Percentiles rank a stretch among this genome's conserved stretches.
These are phyloP conservation scores for button mushroom (Agaricus bisporus) DNA, from an alignment of 768 basidiomycete species.

Conservation along the genomic window DNA sequence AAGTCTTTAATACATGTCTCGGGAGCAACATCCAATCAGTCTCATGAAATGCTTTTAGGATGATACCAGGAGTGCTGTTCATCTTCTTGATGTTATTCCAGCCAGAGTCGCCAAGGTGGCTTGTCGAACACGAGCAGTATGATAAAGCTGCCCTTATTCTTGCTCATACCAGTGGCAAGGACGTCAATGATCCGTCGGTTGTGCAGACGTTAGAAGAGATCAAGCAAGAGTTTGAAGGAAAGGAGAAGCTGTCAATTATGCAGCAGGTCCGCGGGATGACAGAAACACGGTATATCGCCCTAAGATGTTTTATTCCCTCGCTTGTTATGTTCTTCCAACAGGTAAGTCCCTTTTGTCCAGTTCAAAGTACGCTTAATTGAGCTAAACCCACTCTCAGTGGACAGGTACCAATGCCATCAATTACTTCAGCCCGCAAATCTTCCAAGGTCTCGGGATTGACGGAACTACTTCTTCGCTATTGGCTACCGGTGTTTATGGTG, in stretches of 20 bases:
- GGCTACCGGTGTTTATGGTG: conserved; percentile 41
- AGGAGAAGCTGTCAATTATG: background rate
- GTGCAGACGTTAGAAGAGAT: conserved; percentile 15
- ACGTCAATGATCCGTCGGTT: conserved; percentile 28
- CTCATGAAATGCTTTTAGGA: conserved; percentile 11
- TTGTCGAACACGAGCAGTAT: conserved; percentile 39
- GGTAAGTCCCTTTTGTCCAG: conserved; percentile 8
- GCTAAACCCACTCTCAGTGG: conserved; percentile 24
- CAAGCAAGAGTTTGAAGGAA: background rate
- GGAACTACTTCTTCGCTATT: conserved; percentile 37
- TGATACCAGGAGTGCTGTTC: conserved; percentile 47
- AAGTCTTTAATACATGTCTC: conserved; percentile 3
- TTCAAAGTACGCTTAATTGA: background rate
- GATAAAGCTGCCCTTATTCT: conserved; percentile 35
- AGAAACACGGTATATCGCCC: conserved; percentile 33
- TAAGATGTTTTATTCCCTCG: conserved; percentile 40
- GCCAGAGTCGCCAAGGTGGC: conserved; percentile 51
- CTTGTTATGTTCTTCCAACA: conserved; percentile 42
- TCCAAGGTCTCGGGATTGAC: conserved; percentile 39
- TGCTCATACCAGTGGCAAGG: conserved; percentile 27
- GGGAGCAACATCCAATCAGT: background rate
- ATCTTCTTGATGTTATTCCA: conserved; percentile 39
- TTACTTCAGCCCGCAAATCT: conserved; percentile 43
- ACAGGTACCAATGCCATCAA: conserved; percentile 52
- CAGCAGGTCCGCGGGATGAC: conserved; percentile 29